Base-by-base conservation (phyloP, 305 asterid species). In the Ilex paraguariensis region DNA sequence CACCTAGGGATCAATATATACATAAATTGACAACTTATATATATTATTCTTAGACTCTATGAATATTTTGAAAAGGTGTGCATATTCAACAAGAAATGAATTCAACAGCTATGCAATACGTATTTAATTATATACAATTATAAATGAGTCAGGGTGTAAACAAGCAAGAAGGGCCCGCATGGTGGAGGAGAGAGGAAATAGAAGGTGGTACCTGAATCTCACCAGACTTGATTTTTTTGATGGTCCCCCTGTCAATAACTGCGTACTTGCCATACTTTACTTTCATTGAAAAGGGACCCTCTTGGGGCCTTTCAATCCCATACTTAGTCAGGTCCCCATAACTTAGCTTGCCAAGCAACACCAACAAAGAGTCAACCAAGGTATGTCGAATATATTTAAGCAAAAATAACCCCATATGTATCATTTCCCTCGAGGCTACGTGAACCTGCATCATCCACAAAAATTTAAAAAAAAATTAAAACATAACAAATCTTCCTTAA, bases 131-230 rank as follows among this genome's bases (percentile, higher is more conserved):
- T 1, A 21, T 21, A 1, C 21, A 1, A 21, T 21, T 21, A 21
- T 21, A 21, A 21, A 21, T 21, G 28, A 21, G 28, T 21, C 2
- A 21, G 28, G 28, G 28, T 21, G 28, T 21, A 21, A 21, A 21
- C 28, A 21, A 21, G 2, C n/a, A 1, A 21, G 28, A 21, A 21
- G 28, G 28, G 28, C 28, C 28, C 2, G 1, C 28, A 21, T 21
- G n/a, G n/a, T n/a, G 40, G 40, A 33, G 7, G 40, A 7, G 7
- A 33, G 7, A 33, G 40, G 40, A 33, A 33, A 33, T 3, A 7
- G n/a, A n/a, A n/a, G n/a, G n/a, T n/a, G n/a, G n/a, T 44, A 90
- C 96, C 92, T 85, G 82, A 80, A 90, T 81, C 54, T 84, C 64
- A 3, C 87, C 73, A 0, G 87, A 75, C 44, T 76, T 82, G 48